These are phyloP conservation scores for Alternaria triticimaculans DNA, from an alignment of 2,329 filamentous ascomycete species.

Conservation along the genomic window DNA sequence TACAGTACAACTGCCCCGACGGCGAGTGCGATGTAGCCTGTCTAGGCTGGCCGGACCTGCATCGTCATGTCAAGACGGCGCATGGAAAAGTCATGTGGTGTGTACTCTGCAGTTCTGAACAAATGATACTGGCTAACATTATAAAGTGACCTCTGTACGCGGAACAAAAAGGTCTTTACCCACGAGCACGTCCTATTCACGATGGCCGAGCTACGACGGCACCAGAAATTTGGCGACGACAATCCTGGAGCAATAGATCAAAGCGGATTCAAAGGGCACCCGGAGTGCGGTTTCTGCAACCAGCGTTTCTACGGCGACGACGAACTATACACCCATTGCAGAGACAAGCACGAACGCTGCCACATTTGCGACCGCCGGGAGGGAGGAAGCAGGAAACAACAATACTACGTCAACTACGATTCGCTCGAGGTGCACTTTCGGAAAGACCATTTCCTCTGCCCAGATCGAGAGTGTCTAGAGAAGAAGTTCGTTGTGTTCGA, in stretches of 20 bases:
- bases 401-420: conserved; percentile 91
- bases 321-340: conserved; percentile 91
- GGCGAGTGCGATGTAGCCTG: conserved; percentile 83
- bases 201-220: conserved; percentile 77
- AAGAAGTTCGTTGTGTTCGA: conserved; percentile 99
- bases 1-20: conserved; percentile 96
- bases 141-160: conserved; percentile 78
- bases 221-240: conserved; percentile 91
- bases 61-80: conserved; percentile 78
- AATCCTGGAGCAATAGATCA: conserved; percentile 88
- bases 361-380: conserved; percentile 84
- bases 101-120: conserved; percentile 28
- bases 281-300: conserved; percentile 90
- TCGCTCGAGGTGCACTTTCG: conserved; percentile 85
- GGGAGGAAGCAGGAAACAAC: conserved; percentile 68
- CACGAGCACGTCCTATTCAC: conserved; percentile 96
- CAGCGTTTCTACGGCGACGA: conserved; percentile 95
- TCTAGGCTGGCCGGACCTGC: conserved; percentile 77
- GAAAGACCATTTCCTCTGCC: conserved; percentile 84
- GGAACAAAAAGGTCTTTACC: conserved; percentile 97
- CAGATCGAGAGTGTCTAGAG: conserved; percentile 85
- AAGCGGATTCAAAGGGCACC: conserved; percentile 95
- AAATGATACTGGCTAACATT: conserved; percentile 8
- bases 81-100: conserved; percentile 88
- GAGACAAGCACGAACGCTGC: conserved; percentile 92